phyloP scores from a whole-genome alignment of 768 basidiomycete species.

The Rubroboletus pulcherrimus region DNA sequence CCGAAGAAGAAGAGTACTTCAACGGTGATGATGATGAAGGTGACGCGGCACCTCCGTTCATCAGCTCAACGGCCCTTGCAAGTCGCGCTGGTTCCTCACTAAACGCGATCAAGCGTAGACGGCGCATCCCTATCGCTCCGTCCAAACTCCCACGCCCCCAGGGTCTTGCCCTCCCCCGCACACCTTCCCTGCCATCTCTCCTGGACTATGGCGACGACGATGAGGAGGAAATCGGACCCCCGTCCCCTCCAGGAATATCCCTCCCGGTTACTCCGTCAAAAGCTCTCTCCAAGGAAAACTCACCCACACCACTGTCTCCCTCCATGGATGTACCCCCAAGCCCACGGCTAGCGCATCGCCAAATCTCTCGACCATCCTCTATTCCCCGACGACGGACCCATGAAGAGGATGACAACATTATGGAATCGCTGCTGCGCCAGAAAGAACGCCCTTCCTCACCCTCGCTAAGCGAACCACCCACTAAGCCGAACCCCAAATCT shows the following conservation, averaged over 20 bases:
- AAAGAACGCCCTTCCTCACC: slow-evolving; percentile 37
- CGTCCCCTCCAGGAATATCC: slow-evolving; percentile 13
- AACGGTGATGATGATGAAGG: slow-evolving; percentile 82
- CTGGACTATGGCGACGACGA: slow-evolving; percentile 80
- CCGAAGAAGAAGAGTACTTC: slow-evolving; percentile 92
- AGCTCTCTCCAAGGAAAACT: slow-evolving; percentile 12
- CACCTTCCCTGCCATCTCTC: slow-evolving; percentile 55
- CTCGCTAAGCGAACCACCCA: slow-evolving; percentile 28
- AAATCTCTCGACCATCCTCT: slow-evolving; percentile 35
- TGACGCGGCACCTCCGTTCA: slow-evolving; percentile 36
- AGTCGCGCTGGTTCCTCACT: slow-evolving; percentile 30
- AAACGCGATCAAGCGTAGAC: slow-evolving; percentile 55
- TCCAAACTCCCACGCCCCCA: slow-evolving; percentile 47
- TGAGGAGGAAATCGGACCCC: slow-evolving; percentile 35
- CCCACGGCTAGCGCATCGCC: slow-evolving; percentile 38
- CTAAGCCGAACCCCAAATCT: slow-evolving; percentile 30
- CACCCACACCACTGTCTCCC: slow-evolving; percentile 29
- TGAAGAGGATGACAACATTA: slow-evolving; percentile 51
- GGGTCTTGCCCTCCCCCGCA: slow-evolving; percentile 38
- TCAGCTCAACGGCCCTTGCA: slow-evolving; percentile 26
- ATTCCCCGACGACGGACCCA: slow-evolving; percentile 42
- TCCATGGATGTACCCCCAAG: slow-evolving; percentile 36
- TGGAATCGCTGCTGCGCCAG: slow-evolving; percentile 51
- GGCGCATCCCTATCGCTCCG: slow-evolving; percentile 43
- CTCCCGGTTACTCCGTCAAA: slow-evolving; percentile 13